These are phyloP conservation scores for Euphorbia lathyris DNA, from an alignment of 345 rosid genomes.

Conservation along the genomic window DNA sequence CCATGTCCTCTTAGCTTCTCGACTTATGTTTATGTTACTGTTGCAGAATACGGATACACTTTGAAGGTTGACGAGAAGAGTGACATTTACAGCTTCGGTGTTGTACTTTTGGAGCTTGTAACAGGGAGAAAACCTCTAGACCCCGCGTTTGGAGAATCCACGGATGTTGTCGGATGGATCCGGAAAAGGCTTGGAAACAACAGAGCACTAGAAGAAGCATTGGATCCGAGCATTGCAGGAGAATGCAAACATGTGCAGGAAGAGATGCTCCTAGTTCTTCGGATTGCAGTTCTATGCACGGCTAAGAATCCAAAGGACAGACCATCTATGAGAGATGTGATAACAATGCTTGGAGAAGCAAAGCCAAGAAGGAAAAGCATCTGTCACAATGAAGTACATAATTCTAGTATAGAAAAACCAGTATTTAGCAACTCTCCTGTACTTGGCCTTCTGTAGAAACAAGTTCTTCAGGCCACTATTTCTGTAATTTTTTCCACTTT, in stretches of 20 bases:
- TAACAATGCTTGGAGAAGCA: slow-evolving; percentile 84
- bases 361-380: slow-evolving; percentile 82
- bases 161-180: slow-evolving; percentile 70
- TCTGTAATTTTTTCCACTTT: background rate
- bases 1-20: no score
- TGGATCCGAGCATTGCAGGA: slow-evolving; percentile 69
- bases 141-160: slow-evolving; percentile 66
- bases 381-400: slow-evolving; percentile 36
- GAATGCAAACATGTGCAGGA: slow-evolving; percentile 76
- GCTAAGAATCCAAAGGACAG: slow-evolving; percentile 83
- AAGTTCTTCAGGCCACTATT: slow-evolving; percentile 1
- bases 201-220: slow-evolving; percentile 48
- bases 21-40: background rate
- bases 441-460: slow-evolving; percentile 44
- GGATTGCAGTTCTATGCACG: slow-evolving; percentile 72
- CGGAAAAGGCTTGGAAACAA: slow-evolving; percentile 50
- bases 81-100: slow-evolving; percentile 79
- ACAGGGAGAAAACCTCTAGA: slow-evolving; percentile 83
- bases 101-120: slow-evolving; percentile 73
- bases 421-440: slow-evolving; percentile 59
- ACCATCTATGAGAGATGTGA: slow-evolving; percentile 78
- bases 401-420: slow-evolving; percentile 45
- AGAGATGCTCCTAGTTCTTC: slow-evolving; percentile 69
- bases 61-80: slow-evolving; percentile 84
- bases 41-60: slow-evolving; percentile 81